phyloP scores from a whole-genome alignment of 306 rosid genomes.

The Prunus kanzakura region DNA sequence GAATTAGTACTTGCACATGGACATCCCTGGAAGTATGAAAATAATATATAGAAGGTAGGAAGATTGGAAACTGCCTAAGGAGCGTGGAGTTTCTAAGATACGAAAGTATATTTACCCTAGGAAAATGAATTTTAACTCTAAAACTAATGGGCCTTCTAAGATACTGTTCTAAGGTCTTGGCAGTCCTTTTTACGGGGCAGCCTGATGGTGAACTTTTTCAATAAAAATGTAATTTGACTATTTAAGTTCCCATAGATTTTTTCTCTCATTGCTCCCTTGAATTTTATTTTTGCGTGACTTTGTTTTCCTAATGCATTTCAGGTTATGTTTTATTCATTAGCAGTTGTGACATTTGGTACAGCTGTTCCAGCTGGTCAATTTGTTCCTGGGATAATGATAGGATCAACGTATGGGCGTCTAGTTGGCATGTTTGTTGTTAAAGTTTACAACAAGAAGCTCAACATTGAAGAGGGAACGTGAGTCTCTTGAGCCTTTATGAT shows the following conservation, averaged over 20 bases:
- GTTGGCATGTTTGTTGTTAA: conserved; percentile 92
- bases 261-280: conserved; percentile 2
- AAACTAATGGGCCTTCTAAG: not conserved
- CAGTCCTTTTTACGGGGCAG: not conserved
- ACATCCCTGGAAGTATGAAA: not conserved
- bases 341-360: conserved; percentile 92
- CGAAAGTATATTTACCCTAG: not conserved
- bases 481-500: conserved; percentile 21
- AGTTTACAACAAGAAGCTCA: conserved; percentile 79
- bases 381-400: conserved; percentile 98
- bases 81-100: not conserved
- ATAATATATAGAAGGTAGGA: not conserved
- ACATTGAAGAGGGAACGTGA: conserved; percentile 99
- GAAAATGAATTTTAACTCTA: not conserved
- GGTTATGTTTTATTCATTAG: conserved; percentile 93
- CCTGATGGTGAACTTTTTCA: not conserved
- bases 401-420: conserved; percentile 96
- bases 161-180: not conserved
- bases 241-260: not conserved
- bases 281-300: conserved; percentile 3
- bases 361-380: conserved; percentile 98
- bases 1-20: not conserved
- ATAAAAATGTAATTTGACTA: not conserved
- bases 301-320: conserved; percentile 39
- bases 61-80: not conserved